A percentile compares a stretch with the other conserved stretches of the same genome.
Conservation (phyloP, 176 grass and related monocot genomes). For the Lolium perenne region DNA sequence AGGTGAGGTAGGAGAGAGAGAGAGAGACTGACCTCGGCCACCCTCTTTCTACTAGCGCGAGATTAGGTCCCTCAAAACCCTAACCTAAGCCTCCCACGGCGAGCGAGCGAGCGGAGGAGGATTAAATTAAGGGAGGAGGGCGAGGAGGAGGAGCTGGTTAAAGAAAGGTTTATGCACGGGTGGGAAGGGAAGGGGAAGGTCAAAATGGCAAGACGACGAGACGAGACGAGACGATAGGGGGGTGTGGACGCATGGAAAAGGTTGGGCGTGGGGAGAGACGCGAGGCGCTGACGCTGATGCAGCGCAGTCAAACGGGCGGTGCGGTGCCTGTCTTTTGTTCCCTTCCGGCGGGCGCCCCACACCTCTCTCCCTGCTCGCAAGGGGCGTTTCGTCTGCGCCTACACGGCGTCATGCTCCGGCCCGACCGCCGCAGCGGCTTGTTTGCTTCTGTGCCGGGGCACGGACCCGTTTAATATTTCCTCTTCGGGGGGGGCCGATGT, state of each 20-base stretch:
- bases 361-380: too few species aligned
- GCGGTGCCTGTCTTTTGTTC: constrained; percentile 39
- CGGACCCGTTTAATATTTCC: too few species aligned
- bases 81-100: constrained; percentile 42
- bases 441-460: not conserved
- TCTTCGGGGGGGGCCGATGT: too few species aligned
- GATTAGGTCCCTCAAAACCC: constrained; percentile 59
- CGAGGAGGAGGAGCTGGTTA: constrained; percentile 27
- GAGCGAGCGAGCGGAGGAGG: not conserved
- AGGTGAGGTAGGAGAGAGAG: not conserved
- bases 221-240: not conserved
- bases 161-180: constrained; percentile 51
- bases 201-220: constrained; percentile 49
- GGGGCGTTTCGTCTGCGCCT: constrained; percentile 24
- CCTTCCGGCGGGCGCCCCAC: not conserved
- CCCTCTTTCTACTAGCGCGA: not conserved
- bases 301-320: constrained; percentile 55
- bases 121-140: constrained; percentile 15
- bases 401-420: not conserved
- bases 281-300: constrained; percentile 38
- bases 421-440: constrained; percentile 11
- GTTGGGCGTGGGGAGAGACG: not conserved
- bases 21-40: not conserved
- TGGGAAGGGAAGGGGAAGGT: not conserved
- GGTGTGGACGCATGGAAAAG: constrained; percentile 51